Percentiles rank a stretch among this genome's conserved stretches.
phyloP scores from a whole-genome alignment of 345 rosid genomes.

The Anastatica hierochuntica region DNA sequence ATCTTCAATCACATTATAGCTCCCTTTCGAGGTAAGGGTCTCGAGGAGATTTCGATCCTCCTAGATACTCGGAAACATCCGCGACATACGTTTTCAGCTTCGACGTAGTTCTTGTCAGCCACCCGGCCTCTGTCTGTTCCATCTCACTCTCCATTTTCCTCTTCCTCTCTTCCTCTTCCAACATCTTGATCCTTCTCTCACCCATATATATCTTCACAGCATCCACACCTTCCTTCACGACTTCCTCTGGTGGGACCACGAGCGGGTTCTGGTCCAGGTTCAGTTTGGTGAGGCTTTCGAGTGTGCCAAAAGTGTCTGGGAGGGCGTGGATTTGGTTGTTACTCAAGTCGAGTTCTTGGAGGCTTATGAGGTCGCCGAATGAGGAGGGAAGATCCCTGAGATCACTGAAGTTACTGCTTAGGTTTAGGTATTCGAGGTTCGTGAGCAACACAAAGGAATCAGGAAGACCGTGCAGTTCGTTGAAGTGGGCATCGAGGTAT shows the following conservation, averaged over 20 bases:
- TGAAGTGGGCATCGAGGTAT: constrained; percentile 74
- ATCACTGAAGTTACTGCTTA: constrained; percentile 75
- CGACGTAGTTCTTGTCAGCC: constrained; percentile 81
- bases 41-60: constrained; percentile 32
- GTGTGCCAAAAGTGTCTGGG: constrained; percentile 74
- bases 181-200: constrained; percentile 52
- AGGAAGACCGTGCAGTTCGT: constrained; percentile 65
- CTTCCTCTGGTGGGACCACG: constrained; percentile 51
- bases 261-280: constrained; percentile 69
- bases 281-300: constrained; percentile 55
- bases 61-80: constrained; percentile 40
- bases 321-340: constrained; percentile 80
- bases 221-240: constrained; percentile 59
- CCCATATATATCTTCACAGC: constrained; percentile 62
- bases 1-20: constrained; percentile 29
- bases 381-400: constrained; percentile 57
- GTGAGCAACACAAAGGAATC: constrained; percentile 45
- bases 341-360: constrained; percentile 77
- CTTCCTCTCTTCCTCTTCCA: constrained; percentile 64
- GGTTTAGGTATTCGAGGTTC: constrained; percentile 59
- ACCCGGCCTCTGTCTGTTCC: constrained; percentile 49
- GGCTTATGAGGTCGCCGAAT: constrained; percentile 60
- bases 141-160: constrained; percentile 33
- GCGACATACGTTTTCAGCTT: constrained; percentile 51
- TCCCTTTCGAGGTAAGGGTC: constrained; percentile 68